Percentiles rank a stretch among this genome's conserved stretches.
These are phyloP conservation scores for Tubosaeta brunneosetosa DNA, from an alignment of 768 basidiomycete species.

Conservation along the genomic window DNA sequence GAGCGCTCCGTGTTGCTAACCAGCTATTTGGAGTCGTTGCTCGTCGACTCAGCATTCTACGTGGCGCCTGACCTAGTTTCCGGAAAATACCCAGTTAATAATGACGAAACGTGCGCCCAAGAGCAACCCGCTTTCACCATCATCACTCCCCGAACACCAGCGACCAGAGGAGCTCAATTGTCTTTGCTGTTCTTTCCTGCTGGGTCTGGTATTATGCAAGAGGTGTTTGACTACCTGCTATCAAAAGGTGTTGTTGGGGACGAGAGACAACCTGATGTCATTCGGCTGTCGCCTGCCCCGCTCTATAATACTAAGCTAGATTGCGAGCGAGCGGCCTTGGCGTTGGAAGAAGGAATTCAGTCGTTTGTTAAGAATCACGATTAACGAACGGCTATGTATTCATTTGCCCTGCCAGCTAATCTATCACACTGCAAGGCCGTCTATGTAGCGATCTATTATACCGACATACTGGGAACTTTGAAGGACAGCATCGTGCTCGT, in stretches of 20 bases:
- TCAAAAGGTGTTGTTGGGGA: conserved; percentile 84
- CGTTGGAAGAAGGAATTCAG: conserved; percentile 59
- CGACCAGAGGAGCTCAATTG: conserved; percentile 78
- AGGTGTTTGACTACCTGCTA: conserved; percentile 55
- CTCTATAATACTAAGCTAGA: conserved; percentile 84
- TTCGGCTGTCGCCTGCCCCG: conserved; percentile 81
- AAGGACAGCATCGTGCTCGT: conserved; percentile 55
- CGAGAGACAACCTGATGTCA: conserved; percentile 87
- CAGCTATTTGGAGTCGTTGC: conserved; percentile 57
- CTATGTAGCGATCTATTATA: conserved; percentile 43
- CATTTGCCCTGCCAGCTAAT: conserved; percentile 5
- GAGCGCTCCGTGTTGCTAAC: conserved; percentile 71
- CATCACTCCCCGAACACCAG: conserved; percentile 72
- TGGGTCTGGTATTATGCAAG: conserved; percentile 59
- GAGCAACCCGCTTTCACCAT: conserved; percentile 72
- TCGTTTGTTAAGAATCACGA: conserved; percentile 11
- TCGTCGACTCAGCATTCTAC: conserved; percentile 62
- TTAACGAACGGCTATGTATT: conserved; percentile 6
- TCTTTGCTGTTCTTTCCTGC: conserved; percentile 75
- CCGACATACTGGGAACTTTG: conserved; percentile 38
- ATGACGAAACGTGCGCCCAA: conserved; percentile 12
- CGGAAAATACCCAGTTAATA: conserved; percentile 24
- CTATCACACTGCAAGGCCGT: conserved; percentile 3
- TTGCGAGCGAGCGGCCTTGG: conserved; percentile 61
- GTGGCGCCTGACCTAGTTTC: conserved; percentile 39